Conservation (phyloP, 208 protist species). For the Wallacemonas sp. region DNA sequence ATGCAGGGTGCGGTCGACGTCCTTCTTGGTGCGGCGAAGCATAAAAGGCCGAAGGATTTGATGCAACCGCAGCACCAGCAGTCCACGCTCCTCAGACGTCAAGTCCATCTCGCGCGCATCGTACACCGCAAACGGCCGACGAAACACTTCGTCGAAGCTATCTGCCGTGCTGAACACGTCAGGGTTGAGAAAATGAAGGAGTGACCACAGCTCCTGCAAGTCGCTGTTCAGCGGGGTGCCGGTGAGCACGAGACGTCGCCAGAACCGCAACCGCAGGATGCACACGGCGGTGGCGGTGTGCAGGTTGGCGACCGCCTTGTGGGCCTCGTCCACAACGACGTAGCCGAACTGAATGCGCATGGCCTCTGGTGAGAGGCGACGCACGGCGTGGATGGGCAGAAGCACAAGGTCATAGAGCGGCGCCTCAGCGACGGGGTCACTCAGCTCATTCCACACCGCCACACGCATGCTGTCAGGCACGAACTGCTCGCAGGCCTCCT, state of each 20-base stretch:
- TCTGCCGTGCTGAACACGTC: constrained; percentile 89
- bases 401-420: constrained; percentile 42
- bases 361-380: constrained; percentile 8
- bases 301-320: constrained; percentile 71
- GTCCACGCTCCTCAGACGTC: constrained; percentile 51
- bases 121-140: constrained; percentile 44
- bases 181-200: constrained; percentile 98
- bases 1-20: constrained; percentile 92
- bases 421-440: constrained; percentile 23
- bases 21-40: constrained; percentile 94
- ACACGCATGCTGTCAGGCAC: constrained; percentile 48
- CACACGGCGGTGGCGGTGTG: constrained; percentile 29
- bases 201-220: constrained; percentile 97
- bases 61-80: constrained; percentile 85
- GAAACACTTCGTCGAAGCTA: constrained; percentile 94
- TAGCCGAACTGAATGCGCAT: constrained; percentile 49
- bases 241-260: constrained; percentile 89
- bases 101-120: constrained; percentile 48
- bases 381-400: constrained; percentile 44
- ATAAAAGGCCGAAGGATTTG: constrained; percentile 95
- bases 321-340: constrained; percentile 79
- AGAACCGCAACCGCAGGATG: constrained; percentile 30
- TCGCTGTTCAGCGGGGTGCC: constrained; percentile 99
- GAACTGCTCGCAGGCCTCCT: constrained; percentile 91
- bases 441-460: constrained; percentile 25